Evolutionary conservation across 176 grass and related monocot genomes (phyloP).

Genomic region (Eremochloa ophiuroides): DNA sequence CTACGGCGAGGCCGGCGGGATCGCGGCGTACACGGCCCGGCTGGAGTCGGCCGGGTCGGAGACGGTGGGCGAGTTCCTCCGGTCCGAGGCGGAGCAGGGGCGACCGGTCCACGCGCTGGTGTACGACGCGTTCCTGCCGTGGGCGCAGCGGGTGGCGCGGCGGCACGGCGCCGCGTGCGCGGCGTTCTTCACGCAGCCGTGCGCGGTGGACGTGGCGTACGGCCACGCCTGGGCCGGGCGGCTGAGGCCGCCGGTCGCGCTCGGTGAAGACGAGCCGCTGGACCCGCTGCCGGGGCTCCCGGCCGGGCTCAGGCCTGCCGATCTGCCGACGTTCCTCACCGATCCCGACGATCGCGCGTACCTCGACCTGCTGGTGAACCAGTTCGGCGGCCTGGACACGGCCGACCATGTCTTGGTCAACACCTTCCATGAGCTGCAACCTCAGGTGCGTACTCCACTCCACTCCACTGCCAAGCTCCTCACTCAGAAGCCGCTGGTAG

Average conservation of each 20-base stretch:
- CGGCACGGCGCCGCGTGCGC: slow-evolving; percentile 18
- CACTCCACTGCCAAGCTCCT: too few relatives aligned
- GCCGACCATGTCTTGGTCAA: slow-evolving; percentile 65
- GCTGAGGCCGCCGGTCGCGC: slow-evolving; percentile 18
- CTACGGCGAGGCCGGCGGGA: slow-evolving; percentile 23
- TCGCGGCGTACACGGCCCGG: slow-evolving; percentile 34
- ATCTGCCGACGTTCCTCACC: slow-evolving; percentile 50
- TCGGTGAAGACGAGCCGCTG: not conserved
- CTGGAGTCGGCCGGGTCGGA: slow-evolving; percentile 37
- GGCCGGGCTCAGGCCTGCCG: slow-evolving; percentile 14
- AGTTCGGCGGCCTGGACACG: slow-evolving; percentile 43
- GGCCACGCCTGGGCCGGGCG: slow-evolving; percentile 35
- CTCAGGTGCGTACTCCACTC: slow-evolving; percentile 33
- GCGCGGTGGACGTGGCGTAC: slow-evolving; percentile 51
- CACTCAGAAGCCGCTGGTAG: too few relatives aligned
- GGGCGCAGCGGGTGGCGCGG: slow-evolving; percentile 44
- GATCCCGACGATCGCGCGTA: not conserved
- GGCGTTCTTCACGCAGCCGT: slow-evolving; percentile 64
- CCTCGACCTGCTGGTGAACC: slow-evolving; percentile 38
- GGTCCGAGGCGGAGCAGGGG: slow-evolving; percentile 23
- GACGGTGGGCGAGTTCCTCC: slow-evolving; percentile 49
- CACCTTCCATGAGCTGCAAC: slow-evolving; percentile 57
- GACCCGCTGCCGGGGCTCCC: slow-evolving; percentile 37
- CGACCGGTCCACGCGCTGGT: slow-evolving; percentile 43
- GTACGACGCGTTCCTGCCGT: slow-evolving; percentile 60